Evolutionary conservation across 495 filamentous ascomycete species (phyloP).

Genomic region (Tuber brumale): DNA sequence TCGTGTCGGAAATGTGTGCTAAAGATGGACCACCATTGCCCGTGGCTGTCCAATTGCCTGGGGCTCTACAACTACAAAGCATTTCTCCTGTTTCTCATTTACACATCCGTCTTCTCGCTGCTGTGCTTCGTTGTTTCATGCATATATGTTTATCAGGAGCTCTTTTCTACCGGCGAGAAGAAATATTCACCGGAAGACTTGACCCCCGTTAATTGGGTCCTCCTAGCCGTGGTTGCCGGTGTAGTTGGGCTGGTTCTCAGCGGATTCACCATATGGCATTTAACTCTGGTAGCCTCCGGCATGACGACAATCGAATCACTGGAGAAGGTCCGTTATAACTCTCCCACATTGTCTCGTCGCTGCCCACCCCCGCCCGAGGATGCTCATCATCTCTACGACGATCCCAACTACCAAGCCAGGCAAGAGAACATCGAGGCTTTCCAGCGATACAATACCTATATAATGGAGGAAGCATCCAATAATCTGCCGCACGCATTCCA

Average conservation of each 20-base stretch:
- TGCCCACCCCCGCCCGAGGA: conserved; percentile 45
- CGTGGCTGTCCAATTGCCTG: conserved; percentile 94
- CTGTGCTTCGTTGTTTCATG: conserved; percentile 66
- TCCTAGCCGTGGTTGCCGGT: conserved; percentile 75
- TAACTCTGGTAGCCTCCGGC: conserved; percentile 67
- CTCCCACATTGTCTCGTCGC: conserved; percentile 33
- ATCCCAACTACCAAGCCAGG: conserved; percentile 64
- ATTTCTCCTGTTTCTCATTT: conserved; percentile 88
- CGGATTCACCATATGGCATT: conserved; percentile 90
- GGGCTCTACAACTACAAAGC: conserved; percentile 92
- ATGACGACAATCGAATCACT: conserved; percentile 92
- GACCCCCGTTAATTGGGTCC: conserved; percentile 83
- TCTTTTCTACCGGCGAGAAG: conserved; percentile 58
- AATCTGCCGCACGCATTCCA: conserved; percentile 90
- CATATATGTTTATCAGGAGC: conserved; percentile 72
- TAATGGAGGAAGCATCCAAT: conserved; percentile 77
- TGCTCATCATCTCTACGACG: conserved; percentile 49
- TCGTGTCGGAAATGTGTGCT: conserved; percentile 86
- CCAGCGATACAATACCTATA: conserved; percentile 75
- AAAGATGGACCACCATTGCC: conserved; percentile 99
- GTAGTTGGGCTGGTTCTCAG: conserved; percentile 84
- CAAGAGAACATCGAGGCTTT: conserved; percentile 57
- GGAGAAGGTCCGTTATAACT: conserved; percentile 78
- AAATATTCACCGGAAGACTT: conserved; percentile 56
- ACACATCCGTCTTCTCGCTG: conserved; percentile 80